phyloP scores from a whole-genome alignment of 352 stramenopile genomes.

The Discostella stelligera region DNA sequence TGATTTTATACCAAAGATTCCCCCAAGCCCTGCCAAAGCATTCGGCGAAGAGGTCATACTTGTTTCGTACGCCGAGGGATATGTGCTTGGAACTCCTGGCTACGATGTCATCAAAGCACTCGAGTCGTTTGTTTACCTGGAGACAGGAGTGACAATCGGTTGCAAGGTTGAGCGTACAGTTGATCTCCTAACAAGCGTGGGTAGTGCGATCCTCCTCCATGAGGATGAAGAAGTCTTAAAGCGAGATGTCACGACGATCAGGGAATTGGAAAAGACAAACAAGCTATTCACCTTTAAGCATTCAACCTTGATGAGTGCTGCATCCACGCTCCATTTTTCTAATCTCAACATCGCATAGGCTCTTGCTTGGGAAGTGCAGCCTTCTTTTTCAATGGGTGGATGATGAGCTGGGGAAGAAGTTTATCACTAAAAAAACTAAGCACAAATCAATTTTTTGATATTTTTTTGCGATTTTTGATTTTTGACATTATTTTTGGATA shows the following conservation, averaged over 20 bases:
- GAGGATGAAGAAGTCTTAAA: constrained; percentile 86
- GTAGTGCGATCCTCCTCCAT: constrained; percentile 92
- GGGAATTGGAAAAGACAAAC: constrained; percentile 70
- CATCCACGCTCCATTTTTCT: constrained; percentile 16
- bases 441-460: too few relatives aligned
- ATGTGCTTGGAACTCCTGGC: constrained; percentile 87
- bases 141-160: constrained; percentile 87
- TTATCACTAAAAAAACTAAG: too few relatives aligned
- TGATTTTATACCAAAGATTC: constrained; percentile 60
- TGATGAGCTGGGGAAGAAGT: too few relatives aligned
- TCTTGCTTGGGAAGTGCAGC: not conserved
- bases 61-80: constrained; percentile 89
- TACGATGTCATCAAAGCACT: constrained; percentile 88
- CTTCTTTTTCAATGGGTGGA: too few relatives aligned
- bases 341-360: constrained; percentile 17
- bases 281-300: constrained; percentile 62
- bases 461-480: too few relatives aligned
- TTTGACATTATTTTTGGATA: too few relatives aligned
- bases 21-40: constrained; percentile 85
- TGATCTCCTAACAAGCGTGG: constrained; percentile 91
- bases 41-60: constrained; percentile 91
- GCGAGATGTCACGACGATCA: constrained; percentile 78
- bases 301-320: constrained; percentile 21
- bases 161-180: constrained; percentile 89
- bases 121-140: constrained; percentile 90